Evolutionary conservation across 495 filamentous ascomycete species (phyloP), one percentile per base, ranked within the genome.

Genomic region (Letharia lupina): DNA sequence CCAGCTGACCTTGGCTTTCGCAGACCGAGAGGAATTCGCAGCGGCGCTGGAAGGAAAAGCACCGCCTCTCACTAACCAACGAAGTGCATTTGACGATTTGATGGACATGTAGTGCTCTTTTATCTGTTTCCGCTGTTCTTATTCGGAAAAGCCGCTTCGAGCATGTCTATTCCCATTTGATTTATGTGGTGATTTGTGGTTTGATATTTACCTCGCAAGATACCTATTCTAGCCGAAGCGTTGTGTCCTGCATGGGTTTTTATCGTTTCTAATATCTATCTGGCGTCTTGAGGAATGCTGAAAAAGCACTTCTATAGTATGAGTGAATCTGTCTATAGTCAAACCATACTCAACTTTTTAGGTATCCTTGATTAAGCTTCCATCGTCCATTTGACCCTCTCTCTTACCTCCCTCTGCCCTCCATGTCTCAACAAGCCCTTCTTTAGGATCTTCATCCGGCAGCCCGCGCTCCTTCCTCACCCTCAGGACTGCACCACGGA

Each of bases 401-500:
- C 78, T 74, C 71, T 79, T 79, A 1, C 72, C 74, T 4, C 84
- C 83, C 64, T 86, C 86, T 60, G 74, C 72, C 20, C 75, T 75
- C 77, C 85, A 91, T 3, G 86, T 89, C 72, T 89, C 87, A 20
- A 81, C 85, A 28, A 85, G 75, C 10, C 83, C 80, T 1, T 79
- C 81, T 71, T 88, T 87, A 0, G 86, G 84, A 74, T 96, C 90
- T 67, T 96, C 90, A 62, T 96, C 93, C 0, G 87, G 81, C 44
- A 87, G 86, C 2, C 89, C 93, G 64, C 89, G 73, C 39, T 80
- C 78, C 62, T 80, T 79, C 68, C 93, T 79, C 12, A 98, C 82
- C 65, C 90, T 89, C 35, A 93, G 70, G 0, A 98, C 89, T 69
- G 91, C 88, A 56, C 87, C 82, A 42, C 94, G 78, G 33, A 98